Evolutionary conservation across 1,284 basidiomycete species (phyloP).

Genomic region (Rhizopogon parksii): DNA sequence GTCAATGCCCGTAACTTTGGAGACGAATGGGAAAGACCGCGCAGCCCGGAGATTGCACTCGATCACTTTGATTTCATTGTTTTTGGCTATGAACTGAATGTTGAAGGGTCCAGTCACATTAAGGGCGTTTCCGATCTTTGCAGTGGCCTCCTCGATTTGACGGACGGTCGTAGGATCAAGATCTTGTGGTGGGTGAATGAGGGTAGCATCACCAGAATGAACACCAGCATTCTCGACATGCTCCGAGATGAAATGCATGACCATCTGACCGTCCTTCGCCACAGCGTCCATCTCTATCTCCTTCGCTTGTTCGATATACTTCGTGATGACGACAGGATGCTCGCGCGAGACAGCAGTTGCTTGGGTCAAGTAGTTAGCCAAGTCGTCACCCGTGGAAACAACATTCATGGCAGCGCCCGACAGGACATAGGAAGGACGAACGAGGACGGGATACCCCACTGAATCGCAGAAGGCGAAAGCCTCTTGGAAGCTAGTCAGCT

Average conservation of each 20-base stretch:
- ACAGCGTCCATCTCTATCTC: conserved; percentile 99
- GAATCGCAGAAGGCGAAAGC: conserved; percentile 84
- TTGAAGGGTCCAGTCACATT: conserved; percentile 99
- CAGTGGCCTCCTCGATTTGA: conserved; percentile 93
- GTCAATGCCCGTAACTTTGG: conserved; percentile 95
- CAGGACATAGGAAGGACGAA: conserved; percentile 95
- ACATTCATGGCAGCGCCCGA: conserved; percentile 99
- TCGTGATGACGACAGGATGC: conserved; percentile 97
- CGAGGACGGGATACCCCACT: conserved; percentile 93
- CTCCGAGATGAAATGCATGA: conserved; percentile 99
- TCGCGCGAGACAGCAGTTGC: conserved; percentile 97
- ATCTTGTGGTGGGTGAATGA: conserved; percentile 97
- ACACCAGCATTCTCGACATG: conserved; percentile 99
- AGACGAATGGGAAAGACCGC: conserved; percentile 98
- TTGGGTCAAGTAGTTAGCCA: conserved; percentile 88
- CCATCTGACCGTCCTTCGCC: conserved; percentile 93
- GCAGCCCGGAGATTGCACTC: conserved; percentile 98
- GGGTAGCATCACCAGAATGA: conserved; percentile 94
- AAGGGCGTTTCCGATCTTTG: conserved; percentile 96
- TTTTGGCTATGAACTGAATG: conserved; percentile 99
- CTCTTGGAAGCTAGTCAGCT: conserved; percentile 86
- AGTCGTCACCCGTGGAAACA: conserved; percentile 88
- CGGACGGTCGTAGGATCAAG: conserved; percentile 94
- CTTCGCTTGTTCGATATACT: conserved; percentile 99
- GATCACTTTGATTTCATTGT: conserved; percentile 99